A percentile compares a stretch with the other conserved stretches of the same genome.
These are phyloP conservation scores for Penicillium waksmanii DNA, from an alignment of 495 filamentous ascomycete species.

Conservation along the genomic window DNA sequence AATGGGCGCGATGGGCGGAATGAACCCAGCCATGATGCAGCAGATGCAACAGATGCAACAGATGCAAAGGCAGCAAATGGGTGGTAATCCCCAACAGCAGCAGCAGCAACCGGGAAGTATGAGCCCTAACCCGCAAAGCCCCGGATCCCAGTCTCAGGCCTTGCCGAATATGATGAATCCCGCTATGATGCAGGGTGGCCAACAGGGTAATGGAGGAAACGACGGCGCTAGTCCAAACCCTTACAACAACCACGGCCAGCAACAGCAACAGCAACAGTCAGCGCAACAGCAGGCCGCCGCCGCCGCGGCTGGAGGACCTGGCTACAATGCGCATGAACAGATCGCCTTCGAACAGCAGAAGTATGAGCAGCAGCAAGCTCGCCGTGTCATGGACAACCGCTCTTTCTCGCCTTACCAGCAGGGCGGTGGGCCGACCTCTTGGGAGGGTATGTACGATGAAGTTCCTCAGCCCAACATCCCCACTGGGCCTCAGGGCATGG, in stretches of 20 bases:
- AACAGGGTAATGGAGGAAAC: constrained; percentile 30
- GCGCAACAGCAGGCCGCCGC: constrained; percentile 5
- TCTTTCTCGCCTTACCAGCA: constrained; percentile 55
- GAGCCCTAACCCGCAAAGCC: constrained; percentile 52
- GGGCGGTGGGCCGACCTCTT: constrained; percentile 72
- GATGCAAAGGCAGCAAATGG: constrained; percentile 59
- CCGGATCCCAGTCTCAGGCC: constrained; percentile 34
- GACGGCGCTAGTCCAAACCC: constrained; percentile 14
- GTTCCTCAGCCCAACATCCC: constrained; percentile 82
- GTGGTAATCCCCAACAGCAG: constrained; percentile 35
- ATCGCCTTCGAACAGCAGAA: constrained; percentile 86
- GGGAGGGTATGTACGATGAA: constrained; percentile 99
- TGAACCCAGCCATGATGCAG: constrained; percentile 83
- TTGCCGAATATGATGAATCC: constrained; percentile 59
- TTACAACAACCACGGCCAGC: background rate
- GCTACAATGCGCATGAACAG: constrained; percentile 75
- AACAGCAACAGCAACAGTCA: background rate
- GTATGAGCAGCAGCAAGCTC: constrained; percentile 75
- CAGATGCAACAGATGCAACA: constrained; percentile 78
- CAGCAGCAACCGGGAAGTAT: constrained; percentile 44
- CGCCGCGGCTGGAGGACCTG: constrained; percentile 46
- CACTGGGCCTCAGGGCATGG: constrained; percentile 55
- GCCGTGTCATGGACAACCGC: constrained; percentile 46
- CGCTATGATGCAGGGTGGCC: constrained; percentile 76
- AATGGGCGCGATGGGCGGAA: constrained; percentile 59